Evolutionary conservation across 192 early-diverging fungal species (phyloP), one percentile per base, ranked within the genome.

Genomic region (Backusella luteola): DNA sequence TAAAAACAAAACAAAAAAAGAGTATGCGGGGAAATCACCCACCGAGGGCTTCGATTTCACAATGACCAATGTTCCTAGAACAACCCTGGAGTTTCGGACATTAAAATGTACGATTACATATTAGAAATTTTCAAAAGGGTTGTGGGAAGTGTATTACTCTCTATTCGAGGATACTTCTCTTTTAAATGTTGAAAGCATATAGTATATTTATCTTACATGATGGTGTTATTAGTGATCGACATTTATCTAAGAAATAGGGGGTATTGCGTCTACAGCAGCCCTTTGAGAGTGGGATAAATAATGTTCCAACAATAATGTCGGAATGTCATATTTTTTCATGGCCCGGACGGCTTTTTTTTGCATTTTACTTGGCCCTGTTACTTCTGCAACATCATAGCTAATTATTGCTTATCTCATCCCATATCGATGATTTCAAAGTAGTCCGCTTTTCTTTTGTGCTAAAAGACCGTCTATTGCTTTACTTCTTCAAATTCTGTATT

Each of bases 301-400:
- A 73, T 73, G 53, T 56, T 73, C 72, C 72, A 44, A 53, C 42
- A 72, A 72, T 42, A 32, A 35, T 63, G 72, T 38, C 29, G 53
- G 32, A 63, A 73, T 73, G 23, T 56, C 46, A 35, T n/a, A 12
- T 44, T 73, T 67, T 75, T 75, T 67, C 73, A 29, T 75, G 73
- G 73, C 73, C 73, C 73, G 56, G 73, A 75, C 73, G 73, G 73
- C 46, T 26, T 75, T 75, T 75, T 75, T 75, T 67, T 53, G 73
- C 63, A 67, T 76, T 76, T 76, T 76, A 76, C 75, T 69, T 76
- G 75, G 75, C 75, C 75, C 74, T 75, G 74, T 75, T 75, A 75
- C 75, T 70, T 42, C 67, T 29, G 35, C 42, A 23, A 35, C 41
- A 52, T 19, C 29, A 66, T 29, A 36, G 46, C 2, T 21, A n/a